Evolutionary conservation across 2,329 filamentous ascomycete genomes (phyloP).

Genomic region (Ophiocordyceps australis): DNA sequence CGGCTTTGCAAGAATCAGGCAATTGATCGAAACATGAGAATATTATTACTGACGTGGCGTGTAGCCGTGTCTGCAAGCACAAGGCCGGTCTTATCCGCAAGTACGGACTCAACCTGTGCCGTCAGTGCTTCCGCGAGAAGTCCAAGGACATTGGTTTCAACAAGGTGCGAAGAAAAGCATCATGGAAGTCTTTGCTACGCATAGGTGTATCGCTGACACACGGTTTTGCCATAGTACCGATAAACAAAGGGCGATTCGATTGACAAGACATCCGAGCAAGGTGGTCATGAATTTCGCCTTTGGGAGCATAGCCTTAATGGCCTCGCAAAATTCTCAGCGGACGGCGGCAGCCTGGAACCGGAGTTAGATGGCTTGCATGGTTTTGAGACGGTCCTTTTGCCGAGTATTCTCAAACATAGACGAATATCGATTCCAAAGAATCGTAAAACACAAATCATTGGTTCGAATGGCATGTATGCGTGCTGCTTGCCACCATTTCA

Average conservation of each 20-base stretch:
- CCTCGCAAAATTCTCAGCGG: slow-evolving; percentile 19
- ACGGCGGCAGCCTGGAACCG: slow-evolving; percentile 24
- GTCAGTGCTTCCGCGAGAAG: slow-evolving; percentile 66
- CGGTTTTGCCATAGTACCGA: slow-evolving; percentile 15
- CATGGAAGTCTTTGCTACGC: too few relatives aligned
- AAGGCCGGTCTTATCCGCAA: slow-evolving; percentile 98
- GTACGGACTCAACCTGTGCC: slow-evolving; percentile 86
- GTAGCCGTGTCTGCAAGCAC: slow-evolving; percentile 65
- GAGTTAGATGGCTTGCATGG: slow-evolving; percentile 26
- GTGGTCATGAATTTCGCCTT: slow-evolving; percentile 5
- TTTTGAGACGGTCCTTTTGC: slow-evolving; percentile 22
- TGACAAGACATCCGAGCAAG: not conserved
- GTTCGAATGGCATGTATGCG: too few relatives aligned
- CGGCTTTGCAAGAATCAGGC: too few relatives aligned
- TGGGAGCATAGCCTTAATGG: slow-evolving; percentile 7
- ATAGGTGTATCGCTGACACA: too few relatives aligned
- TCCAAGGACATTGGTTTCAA: slow-evolving; percentile 54
- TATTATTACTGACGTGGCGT: slow-evolving; percentile 1
- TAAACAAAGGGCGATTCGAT: slow-evolving; percentile 9
- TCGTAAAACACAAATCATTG: too few relatives aligned
- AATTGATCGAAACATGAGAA: slow-evolving; percentile 1
- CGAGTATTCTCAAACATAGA: slow-evolving; percentile 23
- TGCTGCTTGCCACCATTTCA: too few relatives aligned
- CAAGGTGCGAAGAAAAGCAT: too few relatives aligned
- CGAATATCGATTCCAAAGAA: slow-evolving; percentile 22